phyloP scores from a whole-genome alignment of 805 yeast species.

The Monosporozyma aquatica region DNA sequence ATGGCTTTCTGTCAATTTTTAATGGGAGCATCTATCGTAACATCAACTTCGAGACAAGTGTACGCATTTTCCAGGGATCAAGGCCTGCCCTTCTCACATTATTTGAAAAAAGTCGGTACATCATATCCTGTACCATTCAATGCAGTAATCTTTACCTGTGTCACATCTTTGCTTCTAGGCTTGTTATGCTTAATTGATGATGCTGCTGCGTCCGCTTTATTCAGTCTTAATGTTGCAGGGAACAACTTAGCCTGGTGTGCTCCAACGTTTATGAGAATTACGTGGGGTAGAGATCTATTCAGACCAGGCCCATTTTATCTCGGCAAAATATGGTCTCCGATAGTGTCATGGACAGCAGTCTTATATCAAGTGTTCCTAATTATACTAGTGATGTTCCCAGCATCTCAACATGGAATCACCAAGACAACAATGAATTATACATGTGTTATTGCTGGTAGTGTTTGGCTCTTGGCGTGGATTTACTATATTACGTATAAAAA shows the following conservation, averaged over 20 bases:
- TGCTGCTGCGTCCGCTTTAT: slow-evolving; percentile 38
- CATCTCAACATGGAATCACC: slow-evolving; percentile 25
- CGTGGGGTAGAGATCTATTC: slow-evolving; percentile 42
- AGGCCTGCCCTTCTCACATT: slow-evolving; percentile 54
- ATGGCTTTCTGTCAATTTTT: slow-evolving; percentile 53
- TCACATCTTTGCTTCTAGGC: slow-evolving; percentile 32
- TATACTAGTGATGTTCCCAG: slow-evolving; percentile 54
- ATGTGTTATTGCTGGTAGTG: slow-evolving; percentile 52
- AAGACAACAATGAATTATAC: slow-evolving; percentile 61
- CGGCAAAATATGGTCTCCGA: slow-evolving; percentile 41
- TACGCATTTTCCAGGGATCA: slow-evolving; percentile 75
- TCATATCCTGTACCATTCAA: slow-evolving; percentile 53
- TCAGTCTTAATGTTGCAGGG: slow-evolving; percentile 36
- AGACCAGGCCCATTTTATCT: slow-evolving; percentile 60
- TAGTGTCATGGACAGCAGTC: slow-evolving; percentile 40
- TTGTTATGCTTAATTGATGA: slow-evolving; percentile 34
- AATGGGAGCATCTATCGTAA: slow-evolving; percentile 54
- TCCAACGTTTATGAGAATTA: slow-evolving; percentile 33
- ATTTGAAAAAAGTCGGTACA: slow-evolving; percentile 49
- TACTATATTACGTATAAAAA: slow-evolving; percentile 48
- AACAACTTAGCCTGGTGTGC: slow-evolving; percentile 36
- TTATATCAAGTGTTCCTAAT: slow-evolving; percentile 46
- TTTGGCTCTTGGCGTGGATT: slow-evolving; percentile 45
- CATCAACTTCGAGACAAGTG: slow-evolving; percentile 60
- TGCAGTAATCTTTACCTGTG: slow-evolving; percentile 42